A percentile compares a stretch with the other conserved stretches of the same genome.
phyloP scores from a whole-genome alignment of 1,284 basidiomycete genomes.

The Ustilago nuda region DNA sequence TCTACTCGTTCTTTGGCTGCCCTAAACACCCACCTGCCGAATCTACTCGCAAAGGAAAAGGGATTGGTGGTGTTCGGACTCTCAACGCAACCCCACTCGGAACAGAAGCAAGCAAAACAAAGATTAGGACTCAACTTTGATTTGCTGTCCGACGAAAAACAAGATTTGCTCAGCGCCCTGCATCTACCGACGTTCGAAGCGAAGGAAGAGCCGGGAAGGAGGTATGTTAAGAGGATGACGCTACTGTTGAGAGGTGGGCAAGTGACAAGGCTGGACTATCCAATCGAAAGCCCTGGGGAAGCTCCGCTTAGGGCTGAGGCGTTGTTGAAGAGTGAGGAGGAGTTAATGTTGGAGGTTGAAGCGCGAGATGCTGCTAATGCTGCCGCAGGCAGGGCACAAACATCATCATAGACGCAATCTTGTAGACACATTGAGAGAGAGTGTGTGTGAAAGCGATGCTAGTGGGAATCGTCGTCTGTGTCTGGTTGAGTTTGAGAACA shows the following conservation, averaged over 20 bases:
- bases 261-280: constrained; percentile 58
- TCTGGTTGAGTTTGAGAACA: constrained; percentile 1
- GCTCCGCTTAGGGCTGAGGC: constrained; percentile 48
- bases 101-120: constrained; percentile 39
- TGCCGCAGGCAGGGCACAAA: constrained; percentile 4
- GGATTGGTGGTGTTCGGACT: constrained; percentile 58
- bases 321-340: constrained; percentile 48
- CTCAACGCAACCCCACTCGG: constrained; percentile 33
- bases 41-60: constrained; percentile 38
- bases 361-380: constrained; percentile 43
- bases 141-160: constrained; percentile 43
- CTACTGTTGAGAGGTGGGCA: constrained; percentile 61
- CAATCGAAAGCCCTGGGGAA: constrained; percentile 40
- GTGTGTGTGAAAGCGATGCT: too few relatives aligned
- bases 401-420: constrained; percentile 1
- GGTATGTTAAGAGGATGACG: constrained; percentile 47
- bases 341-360: constrained; percentile 45
- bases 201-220: constrained; percentile 28
- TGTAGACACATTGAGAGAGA: too few relatives aligned
- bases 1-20: constrained; percentile 50
- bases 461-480: neutral
- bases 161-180: constrained; percentile 29
- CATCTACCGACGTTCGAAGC: constrained; percentile 51
- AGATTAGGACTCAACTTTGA: constrained; percentile 34
- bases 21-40: constrained; percentile 22